Conservation (phyloP, 2,329 filamentous ascomycete species). For the Xylaria sp. region DNA sequence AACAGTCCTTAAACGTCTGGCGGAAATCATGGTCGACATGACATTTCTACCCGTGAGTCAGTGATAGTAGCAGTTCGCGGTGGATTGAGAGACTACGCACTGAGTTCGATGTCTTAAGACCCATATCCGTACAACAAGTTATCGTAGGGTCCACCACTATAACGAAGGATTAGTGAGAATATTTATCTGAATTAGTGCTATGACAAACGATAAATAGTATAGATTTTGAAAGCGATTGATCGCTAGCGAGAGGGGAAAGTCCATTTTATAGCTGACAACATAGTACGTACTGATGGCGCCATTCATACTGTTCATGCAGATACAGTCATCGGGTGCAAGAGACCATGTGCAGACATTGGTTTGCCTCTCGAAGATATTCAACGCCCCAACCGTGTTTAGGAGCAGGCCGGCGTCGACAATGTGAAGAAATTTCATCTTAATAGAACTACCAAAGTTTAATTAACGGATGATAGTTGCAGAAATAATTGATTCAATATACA, state of each 20-base stretch:
- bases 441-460: background rate
- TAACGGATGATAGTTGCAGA: background rate
- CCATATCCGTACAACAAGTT: conserved; percentile 35
- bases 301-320: conserved; percentile 38
- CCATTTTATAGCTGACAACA: background rate
- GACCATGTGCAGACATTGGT: conserved; percentile 33
- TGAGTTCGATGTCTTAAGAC: conserved; percentile 32
- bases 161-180: background rate
- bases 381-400: background rate
- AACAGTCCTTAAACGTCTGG: conserved; percentile 37
- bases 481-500: background rate
- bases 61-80: background rate
- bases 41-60: conserved; percentile 31
- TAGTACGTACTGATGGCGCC: conserved; percentile 33
- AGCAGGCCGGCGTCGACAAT: conserved; percentile 13
- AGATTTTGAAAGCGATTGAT: background rate
- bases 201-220: background rate
- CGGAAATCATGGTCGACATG: conserved; percentile 28
- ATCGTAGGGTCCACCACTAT: conserved; percentile 31
- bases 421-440: conserved; percentile 19
- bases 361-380: conserved; percentile 35
- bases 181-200: background rate
- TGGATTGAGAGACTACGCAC: background rate
- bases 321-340: conserved; percentile 34
- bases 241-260: background rate